phyloP scores from a whole-genome alignment of 176 grass and related monocot species.

The Otatea glauca region DNA sequence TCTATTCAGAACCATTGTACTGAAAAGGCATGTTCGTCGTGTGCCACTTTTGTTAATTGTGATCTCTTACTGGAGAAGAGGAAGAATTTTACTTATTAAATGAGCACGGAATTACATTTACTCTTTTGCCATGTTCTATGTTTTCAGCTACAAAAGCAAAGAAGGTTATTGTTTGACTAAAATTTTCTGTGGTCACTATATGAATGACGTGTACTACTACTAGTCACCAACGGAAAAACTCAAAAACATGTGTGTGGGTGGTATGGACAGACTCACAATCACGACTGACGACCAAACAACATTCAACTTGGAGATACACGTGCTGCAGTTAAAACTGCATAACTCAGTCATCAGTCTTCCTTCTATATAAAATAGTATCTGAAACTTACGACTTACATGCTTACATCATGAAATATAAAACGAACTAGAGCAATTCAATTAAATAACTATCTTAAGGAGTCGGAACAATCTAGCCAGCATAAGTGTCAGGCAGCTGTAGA shows the following conservation, averaged over 20 bases:
- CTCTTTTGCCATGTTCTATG: background rate
- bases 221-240: background rate
- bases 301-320: background rate
- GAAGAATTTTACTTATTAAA: background rate
- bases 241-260: background rate
- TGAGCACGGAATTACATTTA: background rate
- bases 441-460: background rate
- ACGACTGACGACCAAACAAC: background rate
- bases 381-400: background rate
- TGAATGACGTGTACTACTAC: background rate
- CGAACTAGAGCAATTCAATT: background rate
- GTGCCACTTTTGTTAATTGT: background rate
- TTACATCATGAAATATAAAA: background rate
- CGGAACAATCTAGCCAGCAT: slow-evolving; percentile 4
- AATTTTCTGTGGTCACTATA: background rate
- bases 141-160: background rate
- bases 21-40: background rate
- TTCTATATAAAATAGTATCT: background rate
- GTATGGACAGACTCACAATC: background rate
- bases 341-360: background rate
- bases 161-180: background rate
- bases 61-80: background rate
- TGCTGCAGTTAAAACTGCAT: background rate
- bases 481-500: background rate
- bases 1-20: background rate